Base-by-base conservation (phyloP, 2,329 filamentous ascomycete species). In the Diaporthe nobilis region DNA sequence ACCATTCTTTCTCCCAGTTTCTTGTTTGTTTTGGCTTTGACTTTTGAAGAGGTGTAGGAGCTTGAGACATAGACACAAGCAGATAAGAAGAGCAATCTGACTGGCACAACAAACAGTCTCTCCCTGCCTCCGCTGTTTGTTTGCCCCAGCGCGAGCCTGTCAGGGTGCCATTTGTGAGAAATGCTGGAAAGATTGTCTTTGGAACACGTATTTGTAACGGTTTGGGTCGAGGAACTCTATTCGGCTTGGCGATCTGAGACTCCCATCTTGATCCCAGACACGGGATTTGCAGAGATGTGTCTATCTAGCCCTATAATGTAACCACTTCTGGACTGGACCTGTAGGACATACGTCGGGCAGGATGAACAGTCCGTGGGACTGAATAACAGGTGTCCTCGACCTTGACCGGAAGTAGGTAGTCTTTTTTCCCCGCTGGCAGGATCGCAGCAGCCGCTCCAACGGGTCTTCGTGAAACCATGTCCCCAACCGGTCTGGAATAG, bases 31-130 rank as follows among this genome's bases (percentile, higher is more conserved):
- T 53, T 44, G n/a, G 5, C 39, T 44, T 13, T 49, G 31, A 31
- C 37, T 63, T 28, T 8, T 31, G 25, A 28, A 10, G 39, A 34
- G 44, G 34, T 63, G 55, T 37, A 28, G 44, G 51, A 73, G 71
- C 55, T 55, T 55, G 49, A 70, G 60, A 61, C 47, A 63, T 73
- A 73, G 31, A 53, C 9, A 65, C 44, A 65, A 63, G 60, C 58
- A 70, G 49, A 70, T 70, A 42, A 39, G 28, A 68, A 53, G 65
- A 70, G 65, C 65, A 70, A 70, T 70, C 65, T 55, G 65, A 51
- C 65, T 55, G 47, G 49, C 34, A 70, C 34, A 55, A 42, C 34
- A 53, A 37, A 65, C 42, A 65, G 44, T 68, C 49, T 22, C 13
- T 13, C 22, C 53, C 65, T 10, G 28, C 13, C 15, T 20, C 47